Evolutionary conservation across 148 eudicot species (phyloP).

Genomic region (Heliamphora exappendiculata): DNA sequence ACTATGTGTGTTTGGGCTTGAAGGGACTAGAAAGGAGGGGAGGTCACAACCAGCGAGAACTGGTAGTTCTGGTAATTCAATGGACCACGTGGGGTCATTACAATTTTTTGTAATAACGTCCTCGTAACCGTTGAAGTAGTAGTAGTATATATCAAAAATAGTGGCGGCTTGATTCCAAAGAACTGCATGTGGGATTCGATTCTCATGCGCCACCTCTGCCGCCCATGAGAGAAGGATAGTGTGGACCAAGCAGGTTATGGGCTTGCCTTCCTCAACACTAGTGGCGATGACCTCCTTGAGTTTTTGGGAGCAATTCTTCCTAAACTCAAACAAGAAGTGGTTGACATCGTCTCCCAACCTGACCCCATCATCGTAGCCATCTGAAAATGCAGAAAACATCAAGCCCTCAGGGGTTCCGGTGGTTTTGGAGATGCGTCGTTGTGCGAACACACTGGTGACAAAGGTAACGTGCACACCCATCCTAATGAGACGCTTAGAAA

Average conservation of each 20-base stretch:
- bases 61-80: slow-evolving; percentile 44
- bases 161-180: slow-evolving; percentile 66
- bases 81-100: slow-evolving; percentile 28
- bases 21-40: slow-evolving; percentile 50
- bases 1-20: slow-evolving; percentile 3
- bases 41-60: slow-evolving; percentile 31
- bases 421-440: slow-evolving; percentile 6
- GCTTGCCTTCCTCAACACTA: slow-evolving; percentile 29
- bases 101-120: slow-evolving; percentile 18
- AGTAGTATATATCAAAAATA: slow-evolving; percentile 41
- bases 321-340: slow-evolving; percentile 14
- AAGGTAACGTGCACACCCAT: slow-evolving; percentile 31
- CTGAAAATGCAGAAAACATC: slow-evolving; percentile 31
- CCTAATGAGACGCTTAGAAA: slow-evolving; percentile 36
- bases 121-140: slow-evolving; percentile 34
- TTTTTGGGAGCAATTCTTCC: slow-evolving; percentile 20
- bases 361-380: slow-evolving; percentile 43
- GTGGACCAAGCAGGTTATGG: slow-evolving; percentile 46
- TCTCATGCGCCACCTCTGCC: slow-evolving; percentile 39
- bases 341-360: slow-evolving; percentile 2
- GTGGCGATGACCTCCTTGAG: slow-evolving; percentile 19
- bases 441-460: slow-evolving; percentile 23
- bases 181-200: slow-evolving; percentile 35
- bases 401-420: slow-evolving; percentile 20
- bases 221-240: slow-evolving; percentile 53